phyloP scores from a whole-genome alignment of 169 alveolate genomes.

The Plasmodium vivax region DNA sequence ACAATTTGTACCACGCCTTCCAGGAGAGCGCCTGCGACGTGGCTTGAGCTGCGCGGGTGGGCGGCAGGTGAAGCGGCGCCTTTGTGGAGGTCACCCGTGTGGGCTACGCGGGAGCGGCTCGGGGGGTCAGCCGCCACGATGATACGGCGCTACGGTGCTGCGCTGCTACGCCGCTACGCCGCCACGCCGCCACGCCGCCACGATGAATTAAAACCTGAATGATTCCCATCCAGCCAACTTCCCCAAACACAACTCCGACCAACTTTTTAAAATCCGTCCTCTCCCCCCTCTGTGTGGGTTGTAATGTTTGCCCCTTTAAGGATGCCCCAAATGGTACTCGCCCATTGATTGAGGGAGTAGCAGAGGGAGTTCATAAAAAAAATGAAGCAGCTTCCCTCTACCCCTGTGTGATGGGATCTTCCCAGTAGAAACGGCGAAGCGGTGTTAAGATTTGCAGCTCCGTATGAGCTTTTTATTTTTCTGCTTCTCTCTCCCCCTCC shows the following conservation, averaged over 20 bases:
- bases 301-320: neutral
- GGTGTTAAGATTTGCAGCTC: neutral
- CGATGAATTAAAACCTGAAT: neutral
- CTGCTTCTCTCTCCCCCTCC: neutral
- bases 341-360: neutral
- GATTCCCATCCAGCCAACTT: neutral
- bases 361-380: neutral
- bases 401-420: neutral
- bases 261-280: neutral
- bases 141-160: neutral
- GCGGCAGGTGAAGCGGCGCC: neutral
- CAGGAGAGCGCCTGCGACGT: neutral
- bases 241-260: neutral
- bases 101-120: neutral
- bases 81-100: neutral
- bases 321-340: neutral
- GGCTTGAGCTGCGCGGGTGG: neutral
- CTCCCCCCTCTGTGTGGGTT: neutral
- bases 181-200: neutral
- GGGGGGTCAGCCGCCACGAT: neutral
- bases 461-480: neutral
- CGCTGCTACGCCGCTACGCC: neutral
- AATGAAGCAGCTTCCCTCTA: neutral
- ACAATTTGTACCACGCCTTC: conserved; percentile 5
- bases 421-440: neutral